Evolutionary conservation across 78 protist species (phyloP).

Genomic region (Dictyostelium intermedium): DNA sequence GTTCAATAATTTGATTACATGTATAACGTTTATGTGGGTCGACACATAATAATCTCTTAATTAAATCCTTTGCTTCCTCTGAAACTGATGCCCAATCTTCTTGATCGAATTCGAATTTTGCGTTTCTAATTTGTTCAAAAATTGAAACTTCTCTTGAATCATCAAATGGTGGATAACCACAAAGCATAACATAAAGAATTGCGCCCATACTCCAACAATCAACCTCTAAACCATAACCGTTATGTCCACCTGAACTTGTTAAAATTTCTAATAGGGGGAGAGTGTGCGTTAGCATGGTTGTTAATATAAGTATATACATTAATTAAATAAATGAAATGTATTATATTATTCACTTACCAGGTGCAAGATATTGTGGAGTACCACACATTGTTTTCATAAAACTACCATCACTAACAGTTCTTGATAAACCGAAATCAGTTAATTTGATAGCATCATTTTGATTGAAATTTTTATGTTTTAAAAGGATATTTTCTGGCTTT

Average conservation of each 20-base stretch:
- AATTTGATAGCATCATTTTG: constrained; percentile 29
- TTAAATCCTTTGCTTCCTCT: constrained; percentile 70
- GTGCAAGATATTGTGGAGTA: constrained; percentile 78
- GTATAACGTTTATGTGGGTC: constrained; percentile 52
- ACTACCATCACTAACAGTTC: constrained; percentile 20
- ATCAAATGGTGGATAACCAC: constrained; percentile 78
- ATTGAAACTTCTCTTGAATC: constrained; percentile 48
- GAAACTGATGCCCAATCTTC: constrained; percentile 28
- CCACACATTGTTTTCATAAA: constrained; percentile 80
- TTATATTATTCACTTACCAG: not conserved
- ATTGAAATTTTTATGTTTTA: constrained; percentile 13
- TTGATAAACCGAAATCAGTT: constrained; percentile 45
- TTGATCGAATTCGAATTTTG: constrained; percentile 26
- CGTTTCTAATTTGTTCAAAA: constrained; percentile 72
- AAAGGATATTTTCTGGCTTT: constrained; percentile 70
- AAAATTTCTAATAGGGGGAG: not conserved
- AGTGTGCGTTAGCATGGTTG: not conserved
- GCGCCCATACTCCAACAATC: constrained; percentile 85
- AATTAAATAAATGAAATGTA: not conserved
- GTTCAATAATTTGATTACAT: constrained; percentile 44
- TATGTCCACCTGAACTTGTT: constrained; percentile 13
- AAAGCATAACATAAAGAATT: constrained; percentile 77
- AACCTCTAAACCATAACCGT: constrained; percentile 77
- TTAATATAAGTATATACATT: not conserved
- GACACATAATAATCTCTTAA: constrained; percentile 60